phyloP scores from a whole-genome alignment of 306 rosid genomes.

The Trifolium pratense region DNA sequence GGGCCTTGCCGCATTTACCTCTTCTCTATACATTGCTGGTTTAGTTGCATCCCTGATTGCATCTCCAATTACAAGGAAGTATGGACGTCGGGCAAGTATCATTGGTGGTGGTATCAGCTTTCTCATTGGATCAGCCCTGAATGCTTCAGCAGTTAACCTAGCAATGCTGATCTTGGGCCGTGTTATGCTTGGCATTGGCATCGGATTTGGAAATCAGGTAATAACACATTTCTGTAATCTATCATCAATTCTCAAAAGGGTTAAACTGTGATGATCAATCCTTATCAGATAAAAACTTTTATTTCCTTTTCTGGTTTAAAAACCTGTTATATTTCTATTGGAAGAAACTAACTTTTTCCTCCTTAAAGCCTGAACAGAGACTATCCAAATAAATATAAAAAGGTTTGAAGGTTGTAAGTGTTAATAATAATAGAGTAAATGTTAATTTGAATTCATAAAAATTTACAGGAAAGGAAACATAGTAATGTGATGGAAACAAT shows the following conservation, averaged over 20 bases:
- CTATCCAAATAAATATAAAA: constrained; percentile 11
- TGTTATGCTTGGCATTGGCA: constrained; percentile 93
- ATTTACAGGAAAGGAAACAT: constrained; percentile 18
- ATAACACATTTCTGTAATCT: background rate
- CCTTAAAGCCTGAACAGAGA: constrained; percentile 7
- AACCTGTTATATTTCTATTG: background rate
- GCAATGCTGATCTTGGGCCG: constrained; percentile 80
- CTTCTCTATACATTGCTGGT: constrained; percentile 88
- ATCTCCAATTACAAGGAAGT: constrained; percentile 75
- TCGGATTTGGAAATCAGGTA: constrained; percentile 97
- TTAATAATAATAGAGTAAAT: background rate
- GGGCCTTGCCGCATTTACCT: constrained; percentile 88
- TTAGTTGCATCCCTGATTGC: constrained; percentile 76
- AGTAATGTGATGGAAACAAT: constrained; percentile 38
- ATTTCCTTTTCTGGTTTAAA: background rate
- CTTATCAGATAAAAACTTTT: background rate
- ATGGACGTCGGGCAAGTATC: constrained; percentile 79
- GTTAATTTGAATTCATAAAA: background rate
- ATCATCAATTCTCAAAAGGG: constrained; percentile 9
- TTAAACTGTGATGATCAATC: background rate
- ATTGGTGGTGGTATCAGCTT: constrained; percentile 73
- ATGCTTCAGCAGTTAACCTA: constrained; percentile 69
- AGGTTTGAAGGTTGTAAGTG: background rate
- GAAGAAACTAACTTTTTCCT: background rate
- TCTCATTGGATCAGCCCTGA: constrained; percentile 70